Evolutionary conservation across 2,329 filamentous ascomycete species (phyloP).

Genomic region (Clonostachys rhizophaga): DNA sequence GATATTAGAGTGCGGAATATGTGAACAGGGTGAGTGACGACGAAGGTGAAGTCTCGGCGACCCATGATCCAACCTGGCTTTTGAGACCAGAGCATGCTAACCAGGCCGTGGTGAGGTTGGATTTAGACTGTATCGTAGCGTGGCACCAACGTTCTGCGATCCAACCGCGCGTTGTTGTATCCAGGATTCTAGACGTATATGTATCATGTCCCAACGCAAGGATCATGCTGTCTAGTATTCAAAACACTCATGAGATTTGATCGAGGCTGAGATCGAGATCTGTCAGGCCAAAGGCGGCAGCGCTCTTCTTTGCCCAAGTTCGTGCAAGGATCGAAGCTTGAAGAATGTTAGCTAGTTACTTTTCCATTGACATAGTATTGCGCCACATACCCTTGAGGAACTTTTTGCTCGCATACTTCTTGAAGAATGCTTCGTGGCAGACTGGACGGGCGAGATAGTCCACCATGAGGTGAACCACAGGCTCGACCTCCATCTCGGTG

Average conservation of each 20-base stretch:
- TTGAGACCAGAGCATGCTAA: too few species aligned
- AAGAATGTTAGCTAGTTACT: conserved; percentile 7
- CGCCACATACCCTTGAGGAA: conserved; percentile 85
- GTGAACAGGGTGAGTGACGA: too few species aligned
- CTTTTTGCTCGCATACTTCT: conserved; percentile 99
- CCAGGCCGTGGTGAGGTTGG: too few species aligned
- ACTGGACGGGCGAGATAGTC: conserved; percentile 92
- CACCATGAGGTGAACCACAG: conserved; percentile 90
- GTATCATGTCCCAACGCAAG: background rate
- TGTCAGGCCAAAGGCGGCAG: conserved; percentile 47
- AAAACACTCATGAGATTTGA: conserved; percentile 21
- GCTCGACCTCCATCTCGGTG: conserved; percentile 85
- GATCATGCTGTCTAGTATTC: background rate
- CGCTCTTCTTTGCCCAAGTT: conserved; percentile 87
- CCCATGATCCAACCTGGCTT: too few species aligned
- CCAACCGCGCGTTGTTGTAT: too few species aligned
- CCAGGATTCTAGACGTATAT: too few species aligned
- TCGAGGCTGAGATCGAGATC: conserved; percentile 46
- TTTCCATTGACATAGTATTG: background rate
- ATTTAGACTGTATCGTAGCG: too few species aligned
- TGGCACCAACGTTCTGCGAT: too few species aligned
- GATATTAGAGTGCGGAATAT: too few species aligned
- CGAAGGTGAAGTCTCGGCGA: too few species aligned
- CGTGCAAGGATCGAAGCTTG: conserved; percentile 86
- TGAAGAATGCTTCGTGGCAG: conserved; percentile 95